Conservation (phyloP, 768 basidiomycete species). For the Exidia glandulosa region DNA sequence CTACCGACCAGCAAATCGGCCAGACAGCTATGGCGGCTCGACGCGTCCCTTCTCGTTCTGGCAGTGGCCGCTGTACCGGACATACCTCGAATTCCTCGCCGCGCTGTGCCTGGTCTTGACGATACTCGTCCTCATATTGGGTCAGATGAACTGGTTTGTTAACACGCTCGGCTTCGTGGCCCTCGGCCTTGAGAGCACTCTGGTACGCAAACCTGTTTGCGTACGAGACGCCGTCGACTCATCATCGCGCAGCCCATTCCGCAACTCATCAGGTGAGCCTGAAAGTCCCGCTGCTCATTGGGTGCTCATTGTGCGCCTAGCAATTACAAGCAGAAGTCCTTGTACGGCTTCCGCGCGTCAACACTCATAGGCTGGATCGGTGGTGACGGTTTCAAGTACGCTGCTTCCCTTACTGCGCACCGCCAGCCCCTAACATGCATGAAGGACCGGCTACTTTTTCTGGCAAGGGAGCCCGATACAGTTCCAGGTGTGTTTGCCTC, state of each 20-base stretch:
- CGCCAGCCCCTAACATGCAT: neutral
- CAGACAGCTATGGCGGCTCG: conserved; percentile 49
- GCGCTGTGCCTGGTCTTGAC: conserved; percentile 63
- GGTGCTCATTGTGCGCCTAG: conserved; percentile 24
- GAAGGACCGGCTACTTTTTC: conserved; percentile 74
- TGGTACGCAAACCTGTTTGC: conserved; percentile 16
- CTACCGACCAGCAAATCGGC: conserved; percentile 50
- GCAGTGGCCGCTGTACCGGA: conserved; percentile 72
- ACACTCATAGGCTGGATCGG: conserved; percentile 77
- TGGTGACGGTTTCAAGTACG: conserved; percentile 78
- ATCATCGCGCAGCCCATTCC: conserved; percentile 46
- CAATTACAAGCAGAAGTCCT: conserved; percentile 65
- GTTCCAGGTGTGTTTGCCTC: conserved; percentile 36
- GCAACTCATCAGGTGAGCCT: conserved; percentile 57
- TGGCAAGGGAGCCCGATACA: conserved; percentile 59
- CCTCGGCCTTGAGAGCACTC: conserved; percentile 70
- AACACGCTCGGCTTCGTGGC: conserved; percentile 63
- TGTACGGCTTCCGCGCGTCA: conserved; percentile 78
- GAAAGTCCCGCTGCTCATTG: neutral
- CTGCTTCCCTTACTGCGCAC: neutral
- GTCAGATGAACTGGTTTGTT: conserved; percentile 48
- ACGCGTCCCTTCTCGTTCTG: conserved; percentile 66
- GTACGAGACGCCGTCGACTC: neutral
- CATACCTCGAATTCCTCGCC: conserved; percentile 75
- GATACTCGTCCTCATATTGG: conserved; percentile 66